phyloP scores from a whole-genome alignment of 495 filamentous ascomycete species.

The Penicillium pulvis region DNA sequence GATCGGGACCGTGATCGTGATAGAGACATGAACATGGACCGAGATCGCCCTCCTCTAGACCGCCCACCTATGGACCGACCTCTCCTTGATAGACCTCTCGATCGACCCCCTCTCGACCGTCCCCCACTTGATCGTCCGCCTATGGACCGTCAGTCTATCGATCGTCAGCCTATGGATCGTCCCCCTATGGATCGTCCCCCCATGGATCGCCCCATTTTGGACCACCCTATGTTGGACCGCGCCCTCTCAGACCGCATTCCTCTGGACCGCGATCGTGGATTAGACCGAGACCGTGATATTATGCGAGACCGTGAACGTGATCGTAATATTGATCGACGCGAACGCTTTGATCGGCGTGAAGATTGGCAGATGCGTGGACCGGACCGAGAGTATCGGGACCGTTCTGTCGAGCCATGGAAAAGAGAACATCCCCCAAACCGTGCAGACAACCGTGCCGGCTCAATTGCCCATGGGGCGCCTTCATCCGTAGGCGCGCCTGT shows the following conservation, averaged over 20 bases:
- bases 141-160: background rate
- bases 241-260: background rate
- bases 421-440: conserved; percentile 50
- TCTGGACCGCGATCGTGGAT: conserved; percentile 25
- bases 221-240: background rate
- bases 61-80: background rate
- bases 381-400: conserved; percentile 58
- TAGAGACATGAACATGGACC: conserved; percentile 40
- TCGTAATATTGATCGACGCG: conserved; percentile 42
- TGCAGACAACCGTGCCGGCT: conserved; percentile 42
- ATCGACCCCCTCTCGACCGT: conserved; percentile 11
- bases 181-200: background rate
- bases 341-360: conserved; percentile 52
- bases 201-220: background rate
- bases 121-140: conserved; percentile 16
- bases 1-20: conserved; percentile 47
- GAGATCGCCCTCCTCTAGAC: background rate
- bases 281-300: conserved; percentile 36
- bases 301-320: conserved; percentile 37
- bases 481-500: conserved; percentile 1
- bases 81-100: background rate
- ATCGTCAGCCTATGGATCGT: background rate
- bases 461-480: conserved; percentile 21
- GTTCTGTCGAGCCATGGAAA: conserved; percentile 59
- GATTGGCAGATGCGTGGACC: conserved; percentile 40